These are phyloP conservation scores for Kokia cookei DNA, from an alignment of 441 rosid species.

Conservation along the genomic window DNA sequence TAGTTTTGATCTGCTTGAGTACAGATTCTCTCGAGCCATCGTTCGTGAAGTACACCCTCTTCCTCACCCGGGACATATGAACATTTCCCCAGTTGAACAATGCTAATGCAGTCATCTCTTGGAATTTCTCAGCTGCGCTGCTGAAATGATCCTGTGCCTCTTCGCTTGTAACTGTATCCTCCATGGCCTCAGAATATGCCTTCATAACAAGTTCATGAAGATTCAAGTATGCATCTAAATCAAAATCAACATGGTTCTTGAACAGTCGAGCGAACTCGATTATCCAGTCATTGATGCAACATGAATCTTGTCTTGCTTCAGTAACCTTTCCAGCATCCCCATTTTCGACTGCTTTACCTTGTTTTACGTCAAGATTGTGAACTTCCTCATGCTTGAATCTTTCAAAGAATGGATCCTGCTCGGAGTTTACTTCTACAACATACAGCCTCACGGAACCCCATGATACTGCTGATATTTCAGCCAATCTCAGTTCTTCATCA, in stretches of 20 bases:
- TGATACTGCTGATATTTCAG: conserved; percentile 41
- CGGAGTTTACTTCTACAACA: conserved; percentile 50
- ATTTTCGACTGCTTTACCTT: conserved; percentile 13
- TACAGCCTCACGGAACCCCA: conserved; percentile 35
- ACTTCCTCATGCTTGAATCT: conserved; percentile 27
- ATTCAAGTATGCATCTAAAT: conserved; percentile 46
- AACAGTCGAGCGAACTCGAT: conserved; percentile 48
- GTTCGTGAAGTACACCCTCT: conserved; percentile 37
- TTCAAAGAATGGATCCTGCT: conserved; percentile 50
- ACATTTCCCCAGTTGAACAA: conserved; percentile 65
- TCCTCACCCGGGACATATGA: conserved; percentile 58
- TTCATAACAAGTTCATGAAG: conserved; percentile 66
- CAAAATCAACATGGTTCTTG: conserved; percentile 49
- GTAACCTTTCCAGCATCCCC: conserved; percentile 15
- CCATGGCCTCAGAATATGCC: conserved; percentile 62
- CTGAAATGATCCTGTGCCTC: conserved; percentile 55
- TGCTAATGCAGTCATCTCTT: conserved; percentile 58
- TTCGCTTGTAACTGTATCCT: conserved; percentile 62
- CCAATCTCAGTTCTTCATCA: conserved; percentile 57
- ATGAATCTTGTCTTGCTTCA: conserved; percentile 19
- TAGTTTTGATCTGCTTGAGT: conserved; percentile 31
- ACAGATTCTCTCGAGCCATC: conserved; percentile 36
- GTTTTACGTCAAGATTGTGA: neutral
- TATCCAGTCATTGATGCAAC: conserved; percentile 57
- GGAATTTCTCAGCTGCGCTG: conserved; percentile 55